A percentile compares a stretch with the other conserved stretches of the same genome.
These are phyloP conservation scores for Fusarium floridanum DNA, from an alignment of 2,329 filamentous ascomycete species.

Conservation along the genomic window DNA sequence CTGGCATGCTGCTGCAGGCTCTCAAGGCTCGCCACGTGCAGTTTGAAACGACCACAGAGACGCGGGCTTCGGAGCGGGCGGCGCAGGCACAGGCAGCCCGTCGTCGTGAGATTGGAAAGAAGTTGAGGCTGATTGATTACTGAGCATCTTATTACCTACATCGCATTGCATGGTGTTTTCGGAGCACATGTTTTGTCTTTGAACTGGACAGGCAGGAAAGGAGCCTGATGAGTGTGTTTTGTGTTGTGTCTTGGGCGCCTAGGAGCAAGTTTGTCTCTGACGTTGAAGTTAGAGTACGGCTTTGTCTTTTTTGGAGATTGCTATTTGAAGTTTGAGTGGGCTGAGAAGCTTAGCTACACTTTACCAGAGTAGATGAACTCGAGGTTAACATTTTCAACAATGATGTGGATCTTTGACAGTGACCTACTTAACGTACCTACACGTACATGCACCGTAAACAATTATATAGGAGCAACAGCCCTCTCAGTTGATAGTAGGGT, in stretches of 20 bases:
- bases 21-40: conserved; percentile 78
- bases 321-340: background rate
- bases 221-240: background rate
- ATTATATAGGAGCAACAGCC: background rate
- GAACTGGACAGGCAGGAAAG: conserved; percentile 8
- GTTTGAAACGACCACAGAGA: conserved; percentile 62
- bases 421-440: background rate
- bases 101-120: conserved; percentile 80
- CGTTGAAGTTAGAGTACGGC: background rate
- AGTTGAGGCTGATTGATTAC: conserved; percentile 77
- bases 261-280: background rate
- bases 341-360: background rate
- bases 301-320: conserved; percentile 2
- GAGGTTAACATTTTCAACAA: background rate
- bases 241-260: conserved; percentile 7
- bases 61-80: conserved; percentile 70
- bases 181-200: conserved; percentile 26
- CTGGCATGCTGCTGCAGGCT: conserved; percentile 91
- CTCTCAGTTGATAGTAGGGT: background rate
- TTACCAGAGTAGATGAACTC: background rate
- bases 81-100: conserved; percentile 69
- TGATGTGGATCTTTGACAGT: too few relatives aligned
- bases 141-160: conserved; percentile 51
- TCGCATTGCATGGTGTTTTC: conserved; percentile 37
- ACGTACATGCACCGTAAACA: background rate